These are phyloP conservation scores for Kalmusia sp. DNA, from an alignment of 2,329 filamentous ascomycete species.

Conservation along the genomic window DNA sequence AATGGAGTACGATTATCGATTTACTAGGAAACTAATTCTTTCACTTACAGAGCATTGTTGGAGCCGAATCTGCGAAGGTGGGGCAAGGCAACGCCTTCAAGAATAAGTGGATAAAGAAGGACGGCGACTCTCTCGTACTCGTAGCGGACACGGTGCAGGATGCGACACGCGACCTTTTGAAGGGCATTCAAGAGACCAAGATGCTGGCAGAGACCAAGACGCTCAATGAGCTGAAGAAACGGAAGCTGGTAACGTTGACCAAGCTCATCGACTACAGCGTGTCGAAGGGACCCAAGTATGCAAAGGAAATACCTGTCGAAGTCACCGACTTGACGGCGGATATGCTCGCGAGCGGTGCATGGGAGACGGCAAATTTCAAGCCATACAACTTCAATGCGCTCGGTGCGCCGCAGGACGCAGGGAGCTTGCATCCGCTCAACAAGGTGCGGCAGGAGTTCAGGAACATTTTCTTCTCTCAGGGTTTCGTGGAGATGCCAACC, in stretches of 20 bases:
- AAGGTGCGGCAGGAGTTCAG: constrained; percentile 97
- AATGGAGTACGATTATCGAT: background rate
- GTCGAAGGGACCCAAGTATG: constrained; percentile 85
- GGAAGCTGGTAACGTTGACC: constrained; percentile 83
- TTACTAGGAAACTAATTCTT: constrained; percentile 25
- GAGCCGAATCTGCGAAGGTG: constrained; percentile 78
- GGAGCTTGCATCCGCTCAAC: constrained; percentile 68
- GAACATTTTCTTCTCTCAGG: constrained; percentile 99
- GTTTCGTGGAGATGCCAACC: constrained; percentile 98
- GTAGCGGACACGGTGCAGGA: constrained; percentile 78
- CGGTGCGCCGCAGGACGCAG: constrained; percentile 66
- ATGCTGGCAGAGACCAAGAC: constrained; percentile 76
- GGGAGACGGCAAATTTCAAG: constrained; percentile 92
- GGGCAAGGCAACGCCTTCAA: constrained; percentile 96
- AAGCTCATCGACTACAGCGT: constrained; percentile 88
- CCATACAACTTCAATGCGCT: constrained; percentile 79
- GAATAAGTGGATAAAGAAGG: constrained; percentile 71
- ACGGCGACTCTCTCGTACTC: constrained; percentile 61
- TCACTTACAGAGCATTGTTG: constrained; percentile 64
- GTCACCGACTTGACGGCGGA: constrained; percentile 95
- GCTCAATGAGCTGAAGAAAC: constrained; percentile 84
- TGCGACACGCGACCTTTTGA: constrained; percentile 76
- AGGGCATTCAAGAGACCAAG: constrained; percentile 73
- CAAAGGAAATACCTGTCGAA: constrained; percentile 86
- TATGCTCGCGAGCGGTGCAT: constrained; percentile 85